These are phyloP conservation scores for Exsudoporus frostii DNA, from an alignment of 768 basidiomycete species.

Conservation along the genomic window DNA sequence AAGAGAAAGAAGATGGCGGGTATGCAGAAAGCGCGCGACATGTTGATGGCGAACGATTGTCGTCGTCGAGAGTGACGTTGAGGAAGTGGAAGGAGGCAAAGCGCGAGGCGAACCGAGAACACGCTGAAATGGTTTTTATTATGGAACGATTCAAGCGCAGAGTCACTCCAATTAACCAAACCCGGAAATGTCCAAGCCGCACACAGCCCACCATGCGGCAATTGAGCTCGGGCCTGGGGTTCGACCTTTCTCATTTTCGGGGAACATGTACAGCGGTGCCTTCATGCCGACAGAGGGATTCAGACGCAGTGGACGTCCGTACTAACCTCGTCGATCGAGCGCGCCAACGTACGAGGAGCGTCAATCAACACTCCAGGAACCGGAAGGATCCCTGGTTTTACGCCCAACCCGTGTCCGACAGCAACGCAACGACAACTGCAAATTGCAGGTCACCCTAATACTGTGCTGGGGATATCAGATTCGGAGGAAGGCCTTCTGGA, in stretches of 20 bases:
- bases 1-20: constrained; percentile 57
- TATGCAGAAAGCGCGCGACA: constrained; percentile 55
- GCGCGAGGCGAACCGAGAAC: not conserved
- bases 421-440: not conserved
- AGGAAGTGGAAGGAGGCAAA: constrained; percentile 3
- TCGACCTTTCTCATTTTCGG: not conserved
- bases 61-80: constrained; percentile 3
- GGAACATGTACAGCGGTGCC: too few species aligned
- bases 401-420: too few species aligned
- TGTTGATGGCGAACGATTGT: constrained; percentile 13
- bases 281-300: too few species aligned
- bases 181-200: not conserved
- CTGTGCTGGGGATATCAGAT: not conserved
- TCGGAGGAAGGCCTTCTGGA: too few species aligned
- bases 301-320: too few species aligned
- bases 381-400: too few species aligned
- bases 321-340: too few species aligned
- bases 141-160: constrained; percentile 1
- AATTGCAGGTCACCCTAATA: too few species aligned
- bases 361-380: too few species aligned
- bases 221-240: not conserved
- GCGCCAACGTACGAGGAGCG: too few species aligned
- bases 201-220: constrained; percentile 1
- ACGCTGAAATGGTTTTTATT: constrained; percentile 18
- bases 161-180: not conserved